Evolutionary conservation across 164 flowering plant genomes (phyloP).

Genomic region (Stephania cephalantha): DNA sequence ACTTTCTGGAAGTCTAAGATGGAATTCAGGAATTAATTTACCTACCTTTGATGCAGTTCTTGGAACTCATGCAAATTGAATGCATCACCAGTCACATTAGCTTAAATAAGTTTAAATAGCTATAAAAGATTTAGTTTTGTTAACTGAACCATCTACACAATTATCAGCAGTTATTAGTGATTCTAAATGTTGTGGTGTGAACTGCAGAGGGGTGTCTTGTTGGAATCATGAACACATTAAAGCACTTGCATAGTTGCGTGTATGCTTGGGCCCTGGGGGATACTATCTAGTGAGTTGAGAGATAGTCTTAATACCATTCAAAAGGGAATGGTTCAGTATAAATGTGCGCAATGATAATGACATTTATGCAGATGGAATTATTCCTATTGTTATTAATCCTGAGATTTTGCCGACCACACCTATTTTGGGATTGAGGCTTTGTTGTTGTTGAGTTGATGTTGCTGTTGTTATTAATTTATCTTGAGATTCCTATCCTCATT

Average conservation of each 20-base stretch:
- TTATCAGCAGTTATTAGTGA: neutral
- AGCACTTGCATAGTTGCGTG: neutral
- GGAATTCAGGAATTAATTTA: constrained; percentile 1
- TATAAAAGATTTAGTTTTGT: neutral
- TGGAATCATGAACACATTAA: neutral
- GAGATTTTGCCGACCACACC: no score
- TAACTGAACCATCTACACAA: neutral
- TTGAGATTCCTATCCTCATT: neutral
- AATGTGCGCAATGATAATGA: neutral
- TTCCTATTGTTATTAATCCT: neutral
- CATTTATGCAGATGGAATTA: neutral
- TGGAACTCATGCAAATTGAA: neutral
- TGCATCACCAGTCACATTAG: neutral
- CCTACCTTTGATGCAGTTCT: neutral
- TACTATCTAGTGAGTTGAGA: neutral
- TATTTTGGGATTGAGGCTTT: neutral
- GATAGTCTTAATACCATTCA: neutral
- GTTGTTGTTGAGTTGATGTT: neutral
- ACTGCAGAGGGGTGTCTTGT: neutral
- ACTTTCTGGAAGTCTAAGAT: neutral
- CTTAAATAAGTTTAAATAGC: neutral
- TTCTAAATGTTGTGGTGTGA: neutral
- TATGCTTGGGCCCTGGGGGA: neutral
- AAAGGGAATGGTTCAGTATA: neutral
- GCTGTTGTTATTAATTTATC: neutral